Percentiles rank a stretch among this genome's conserved stretches.
Evolutionary conservation across 2,329 filamentous ascomycete genomes (phyloP).

Genomic region (Colletotrichum eleusines): DNA sequence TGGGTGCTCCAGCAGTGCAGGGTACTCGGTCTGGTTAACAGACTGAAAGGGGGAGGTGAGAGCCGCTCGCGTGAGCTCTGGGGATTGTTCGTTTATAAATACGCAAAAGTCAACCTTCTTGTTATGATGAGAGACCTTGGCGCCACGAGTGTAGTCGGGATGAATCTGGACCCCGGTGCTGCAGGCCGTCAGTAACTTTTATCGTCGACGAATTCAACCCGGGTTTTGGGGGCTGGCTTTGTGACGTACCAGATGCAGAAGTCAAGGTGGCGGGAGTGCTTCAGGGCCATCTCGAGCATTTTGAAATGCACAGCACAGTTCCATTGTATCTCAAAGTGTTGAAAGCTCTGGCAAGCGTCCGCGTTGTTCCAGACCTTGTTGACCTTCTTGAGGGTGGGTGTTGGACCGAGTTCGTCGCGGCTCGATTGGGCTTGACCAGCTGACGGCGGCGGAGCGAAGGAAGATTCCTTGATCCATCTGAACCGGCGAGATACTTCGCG

Average conservation of each 20-base stretch:
- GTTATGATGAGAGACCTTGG: constrained; percentile 6
- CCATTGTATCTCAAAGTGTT: constrained; percentile 1
- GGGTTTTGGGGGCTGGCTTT: too few species aligned
- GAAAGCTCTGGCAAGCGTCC: neutral
- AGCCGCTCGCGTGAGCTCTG: neutral
- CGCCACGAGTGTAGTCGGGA: neutral
- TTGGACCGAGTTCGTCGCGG: neutral
- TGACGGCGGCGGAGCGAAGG: neutral
- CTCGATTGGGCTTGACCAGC: neutral
- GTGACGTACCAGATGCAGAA: constrained; percentile 3
- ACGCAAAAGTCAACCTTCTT: constrained; percentile 19
- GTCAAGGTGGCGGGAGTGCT: neutral
- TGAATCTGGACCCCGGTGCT: constrained; percentile 15
- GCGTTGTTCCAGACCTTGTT: neutral
- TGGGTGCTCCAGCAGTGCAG: constrained; percentile 14
- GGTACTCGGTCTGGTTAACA: constrained; percentile 28
- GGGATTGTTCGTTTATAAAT: neutral
- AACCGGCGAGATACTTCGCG: neutral
- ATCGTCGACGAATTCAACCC: too few species aligned
- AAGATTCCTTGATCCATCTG: constrained; percentile 3
- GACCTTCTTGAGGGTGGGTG: neutral
- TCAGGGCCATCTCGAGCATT: neutral
- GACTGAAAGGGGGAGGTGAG: constrained; percentile 5
- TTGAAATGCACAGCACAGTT: constrained; percentile 3
- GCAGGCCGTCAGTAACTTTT: neutral